phyloP scores from a whole-genome alignment of 2,329 filamentous ascomycete genomes.

The Gremmenia infestans region DNA sequence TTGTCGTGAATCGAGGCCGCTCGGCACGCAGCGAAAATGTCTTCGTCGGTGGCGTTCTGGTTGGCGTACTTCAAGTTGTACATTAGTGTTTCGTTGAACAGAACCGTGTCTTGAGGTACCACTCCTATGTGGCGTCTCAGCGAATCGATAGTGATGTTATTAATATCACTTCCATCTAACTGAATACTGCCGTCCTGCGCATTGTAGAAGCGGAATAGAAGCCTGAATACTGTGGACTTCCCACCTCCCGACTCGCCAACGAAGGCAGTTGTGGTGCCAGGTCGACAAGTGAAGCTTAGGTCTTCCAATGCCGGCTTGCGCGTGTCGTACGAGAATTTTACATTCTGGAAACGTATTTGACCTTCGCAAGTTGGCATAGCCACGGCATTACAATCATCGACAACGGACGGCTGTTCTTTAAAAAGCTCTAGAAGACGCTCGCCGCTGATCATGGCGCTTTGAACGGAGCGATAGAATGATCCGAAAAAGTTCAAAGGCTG shows the following conservation, averaged over 20 bases:
- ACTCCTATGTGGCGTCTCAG: constrained; percentile 87
- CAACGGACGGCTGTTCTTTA: constrained; percentile 89
- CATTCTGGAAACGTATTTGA: constrained; percentile 80
- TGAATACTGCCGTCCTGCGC: constrained; percentile 72
- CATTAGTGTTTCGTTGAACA: constrained; percentile 94
- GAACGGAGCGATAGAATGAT: constrained; percentile 92
- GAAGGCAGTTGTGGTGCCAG: constrained; percentile 90
- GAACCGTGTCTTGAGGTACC: constrained; percentile 90
- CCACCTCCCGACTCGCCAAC: constrained; percentile 96
- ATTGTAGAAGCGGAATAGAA: constrained; percentile 97
- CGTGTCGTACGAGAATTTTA: constrained; percentile 84
- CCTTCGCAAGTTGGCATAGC: constrained; percentile 67
- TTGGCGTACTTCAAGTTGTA: constrained; percentile 92
- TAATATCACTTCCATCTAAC: constrained; percentile 79
- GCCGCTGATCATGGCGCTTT: constrained; percentile 95
- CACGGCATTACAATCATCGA: constrained; percentile 65
- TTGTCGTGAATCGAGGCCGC: constrained; percentile 91
- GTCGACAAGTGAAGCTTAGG: constrained; percentile 77
- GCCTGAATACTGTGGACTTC: constrained; percentile 92
- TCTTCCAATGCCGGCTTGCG: constrained; percentile 81
- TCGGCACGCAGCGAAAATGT: constrained; percentile 75
- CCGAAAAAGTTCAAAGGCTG: constrained; percentile 83
- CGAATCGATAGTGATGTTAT: constrained; percentile 88
- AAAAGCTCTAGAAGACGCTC: constrained; percentile 94
- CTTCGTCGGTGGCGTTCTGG: constrained; percentile 70